These are phyloP conservation scores for Scutellaria barbata DNA, from an alignment of 257 asterid species.

Conservation along the genomic window DNA sequence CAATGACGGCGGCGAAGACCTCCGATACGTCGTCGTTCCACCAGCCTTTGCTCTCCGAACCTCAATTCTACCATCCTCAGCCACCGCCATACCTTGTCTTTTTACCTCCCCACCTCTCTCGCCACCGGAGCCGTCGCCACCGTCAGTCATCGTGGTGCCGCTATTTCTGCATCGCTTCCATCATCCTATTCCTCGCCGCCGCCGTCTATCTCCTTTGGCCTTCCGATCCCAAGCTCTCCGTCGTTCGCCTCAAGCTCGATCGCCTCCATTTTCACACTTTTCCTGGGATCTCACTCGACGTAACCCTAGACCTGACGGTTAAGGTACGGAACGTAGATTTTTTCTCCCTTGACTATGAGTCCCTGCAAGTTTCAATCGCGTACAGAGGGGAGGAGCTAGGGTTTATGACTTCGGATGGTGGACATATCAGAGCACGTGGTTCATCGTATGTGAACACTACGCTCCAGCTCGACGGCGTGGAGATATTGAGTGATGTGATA, in stretches of 20 bases:
- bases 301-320: conserved; percentile 63
- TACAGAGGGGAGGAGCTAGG: conserved; percentile 80
- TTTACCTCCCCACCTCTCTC: conserved; percentile 51
- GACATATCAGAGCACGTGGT: conserved; percentile 63
- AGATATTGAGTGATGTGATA: conserved; percentile 54
- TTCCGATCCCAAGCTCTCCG: conserved; percentile 72
- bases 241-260: conserved; percentile 60
- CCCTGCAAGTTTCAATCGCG: conserved; percentile 53
- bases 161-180: conserved; percentile 40
- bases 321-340: conserved; percentile 72
- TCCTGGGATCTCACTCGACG: conserved; percentile 60
- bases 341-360: conserved; percentile 64
- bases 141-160: conserved; percentile 42
- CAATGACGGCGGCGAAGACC: conserved; percentile 52
- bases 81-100: conserved; percentile 56
- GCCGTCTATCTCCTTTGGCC: conserved; percentile 73
- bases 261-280: conserved; percentile 51
- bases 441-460: conserved; percentile 70
- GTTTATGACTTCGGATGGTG: conserved; percentile 53
- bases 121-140: conserved; percentile 44
- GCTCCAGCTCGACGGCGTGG: conserved; percentile 61
- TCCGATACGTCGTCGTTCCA: conserved; percentile 43
- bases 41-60: conserved; percentile 61
- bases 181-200: conserved; percentile 52
- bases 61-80: conserved; percentile 33